Evolutionary conservation across 23 red algal species (phyloP), one percentile per base, ranked within the genome.

Genomic region (Gracilariopsis chorda): DNA sequence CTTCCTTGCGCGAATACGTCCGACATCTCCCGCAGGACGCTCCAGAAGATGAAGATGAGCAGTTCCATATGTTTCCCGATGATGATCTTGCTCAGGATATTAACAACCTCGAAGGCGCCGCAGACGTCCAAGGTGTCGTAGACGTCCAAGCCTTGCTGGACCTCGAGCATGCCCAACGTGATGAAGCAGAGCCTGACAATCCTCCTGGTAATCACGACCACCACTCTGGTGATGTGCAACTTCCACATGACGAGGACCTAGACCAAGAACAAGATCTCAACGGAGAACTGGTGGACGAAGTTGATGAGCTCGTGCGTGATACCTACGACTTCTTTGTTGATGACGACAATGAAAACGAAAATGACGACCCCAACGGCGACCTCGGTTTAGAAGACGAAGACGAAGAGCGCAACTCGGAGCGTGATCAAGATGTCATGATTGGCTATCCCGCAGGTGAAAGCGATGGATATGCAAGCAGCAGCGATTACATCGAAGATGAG

Each of bases 251-350:
- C 25, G 20, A 47, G 42, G 52, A 48, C 27, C 9, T 21, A 27
- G 72, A 89, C 48, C 32, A 39, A 33, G 49, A 76, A 65, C 42
- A 76, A 2, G 85, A 89, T 25, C 33, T 78, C 40, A 52, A 68
- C 59, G 85, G n/a, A 55, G 85, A 89, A 39, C 61, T 89, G 19
- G 36, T 89, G n/a, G 85, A 89, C 53, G 51, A 78, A 78, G 85
- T 89, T 78, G 85, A 89, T n/a, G 85, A 89, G 29, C 72, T 89
- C 27, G 91, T 83, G 53, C 88, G 76, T 42, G 88, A 92, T 57
- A 92, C 88, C 9, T 73, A 73, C 33, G 67, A 73, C 4, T 73
- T 73, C 48, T 53, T 80, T 80, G 21, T 41, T 35, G 52, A 65
- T 48, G 89, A 69, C 14, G 34, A 45, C 58, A 21, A 71, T 57